Evolutionary conservation across 768 basidiomycete species (phyloP), one percentile per base, ranked within the genome.

Genomic region (Kondoa malvinella): DNA sequence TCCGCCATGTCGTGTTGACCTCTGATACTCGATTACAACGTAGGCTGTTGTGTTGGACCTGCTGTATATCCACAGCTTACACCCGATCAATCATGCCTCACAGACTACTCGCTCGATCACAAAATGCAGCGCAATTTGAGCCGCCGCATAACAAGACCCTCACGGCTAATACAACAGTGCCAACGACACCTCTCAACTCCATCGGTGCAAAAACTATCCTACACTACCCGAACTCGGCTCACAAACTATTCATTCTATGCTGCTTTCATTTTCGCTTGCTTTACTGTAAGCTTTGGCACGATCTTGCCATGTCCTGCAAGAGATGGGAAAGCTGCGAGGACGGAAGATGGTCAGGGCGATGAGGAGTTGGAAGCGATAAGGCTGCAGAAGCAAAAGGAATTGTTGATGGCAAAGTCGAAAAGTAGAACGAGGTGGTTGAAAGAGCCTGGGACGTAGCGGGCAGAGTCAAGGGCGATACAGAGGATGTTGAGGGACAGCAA

Each of bases 221-320:
- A 50, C 40, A 50, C 61, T 16, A 63, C 30, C 26, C 3, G 14
- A 27, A 63, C 16, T 27, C 61, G 27, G 32, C 32, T 63, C 16
- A 63, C 61, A 16, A 63, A 63, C 30, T 32, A 30, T 8, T 63
- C 61, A 3, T 63, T 63, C 61, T 63, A 63, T 32, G 16, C 15
- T 27, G 61, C 61, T 33, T 63, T 63, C 30, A 33, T 32, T 16
- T 31, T 63, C 61, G 61, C 61, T 29, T 63, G 61, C 61, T 27
- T 17, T 14, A 29, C 61, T 8, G 61, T 63, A 16, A 26, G n/a
- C 12, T 63, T 63, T 33, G 15, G 27, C 27, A 60, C 58, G 8
- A 3, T 63, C 17, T 32, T 63, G 32, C 61, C 61, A 27, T 63
- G 61, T 32, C 61, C 61, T 26, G 61, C 61, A 27, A 27, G 61